Evolutionary conservation across 768 basidiomycete genomes (phyloP), one percentile per base, ranked within the genome.

Genomic region (Suillus bovinus): DNA sequence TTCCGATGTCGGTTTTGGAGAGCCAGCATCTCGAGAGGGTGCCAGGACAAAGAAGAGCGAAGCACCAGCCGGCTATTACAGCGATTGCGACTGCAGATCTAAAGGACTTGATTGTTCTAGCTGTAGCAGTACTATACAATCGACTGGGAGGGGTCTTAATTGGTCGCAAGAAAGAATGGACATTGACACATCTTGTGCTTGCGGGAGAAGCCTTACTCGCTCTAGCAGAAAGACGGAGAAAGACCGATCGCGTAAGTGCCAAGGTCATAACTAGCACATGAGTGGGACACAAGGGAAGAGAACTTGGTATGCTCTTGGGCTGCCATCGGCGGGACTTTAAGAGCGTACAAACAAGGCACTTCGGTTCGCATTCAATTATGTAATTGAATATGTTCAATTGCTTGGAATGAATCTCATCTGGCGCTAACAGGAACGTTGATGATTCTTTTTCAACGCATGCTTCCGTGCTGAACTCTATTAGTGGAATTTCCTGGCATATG

Each of bases 241-340:
- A 56, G 24, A 56, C 38, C 7, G 49, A 52, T 59, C 64, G 63
- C 62, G 58, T 52, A 54, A 57, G 58, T 58, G 56, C 57, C 42
- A 66, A 59, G 34, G 41, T 55, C 65, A 66, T 66, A 60, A 61
- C 39, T 56, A 33, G 58, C 20, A 29, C 59, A 54, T 60, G 46
- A 22, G 17, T 29, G 3, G 14, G 59, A 60, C 27, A 58, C 34
- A 29, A 58, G 24, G 55, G 38, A 11, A 56, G 24, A 39, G 24
- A 24, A 24, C 38, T 36, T 39, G 2, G 55, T 39, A 5, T 13
- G 16, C 10, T 39, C 24, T 27, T 10, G 55, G 1, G 0, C 10
- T 10, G 10, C 36, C 36, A 27, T 39, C 47, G 29, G 47, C 17
- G 36, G 11, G 55, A 56, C 27, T 38, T 56, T 39, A 27, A n/a